A percentile compares a stretch with the other conserved stretches of the same genome.
These are phyloP conservation scores for Leptodermis oblonga DNA, from an alignment of 257 asterid species.

Conservation along the genomic window DNA sequence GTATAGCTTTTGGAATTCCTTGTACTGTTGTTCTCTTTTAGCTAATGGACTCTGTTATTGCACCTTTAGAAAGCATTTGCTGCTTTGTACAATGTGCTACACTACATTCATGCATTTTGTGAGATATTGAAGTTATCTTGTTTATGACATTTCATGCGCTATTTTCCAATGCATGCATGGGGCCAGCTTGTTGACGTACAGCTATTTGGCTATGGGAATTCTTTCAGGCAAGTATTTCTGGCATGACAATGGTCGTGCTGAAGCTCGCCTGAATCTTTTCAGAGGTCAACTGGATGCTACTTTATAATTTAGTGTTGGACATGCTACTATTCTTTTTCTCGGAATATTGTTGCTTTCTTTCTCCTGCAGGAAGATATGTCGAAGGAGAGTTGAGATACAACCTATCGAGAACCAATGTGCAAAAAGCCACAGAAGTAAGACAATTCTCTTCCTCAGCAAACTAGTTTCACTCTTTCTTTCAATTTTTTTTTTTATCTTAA, in stretches of 20 bases:
- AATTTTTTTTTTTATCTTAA: neutral
- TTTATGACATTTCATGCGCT: neutral
- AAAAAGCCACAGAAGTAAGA: slow-evolving; percentile 62
- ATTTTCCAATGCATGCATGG: slow-evolving; percentile 4
- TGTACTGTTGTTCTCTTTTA: no score
- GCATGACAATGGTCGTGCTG: slow-evolving; percentile 53
- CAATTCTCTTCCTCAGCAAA: slow-evolving; percentile 3
- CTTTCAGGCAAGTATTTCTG: slow-evolving; percentile 83
- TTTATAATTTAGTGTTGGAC: slow-evolving; percentile 3
- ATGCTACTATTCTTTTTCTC: slow-evolving; percentile 9
- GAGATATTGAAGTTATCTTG: no score
- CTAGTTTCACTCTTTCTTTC: no score
- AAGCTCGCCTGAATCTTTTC: slow-evolving; percentile 61
- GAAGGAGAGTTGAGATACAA: slow-evolving; percentile 94
- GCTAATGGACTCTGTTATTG: neutral
- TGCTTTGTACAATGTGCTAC: neutral
- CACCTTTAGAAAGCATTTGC: neutral
- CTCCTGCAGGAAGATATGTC: slow-evolving; percentile 53
- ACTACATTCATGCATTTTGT: neutral
- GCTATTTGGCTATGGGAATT: slow-evolving; percentile 96
- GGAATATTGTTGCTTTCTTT: slow-evolving; percentile 10
- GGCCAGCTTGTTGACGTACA: slow-evolving; percentile 65
- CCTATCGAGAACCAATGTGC: slow-evolving; percentile 41
- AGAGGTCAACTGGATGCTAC: slow-evolving; percentile 44
- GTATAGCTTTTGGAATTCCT: neutral